These are phyloP conservation scores for Cyclotella choctawhatcheeana DNA, from an alignment of 108 stramenopile species.

Conservation along the genomic window DNA sequence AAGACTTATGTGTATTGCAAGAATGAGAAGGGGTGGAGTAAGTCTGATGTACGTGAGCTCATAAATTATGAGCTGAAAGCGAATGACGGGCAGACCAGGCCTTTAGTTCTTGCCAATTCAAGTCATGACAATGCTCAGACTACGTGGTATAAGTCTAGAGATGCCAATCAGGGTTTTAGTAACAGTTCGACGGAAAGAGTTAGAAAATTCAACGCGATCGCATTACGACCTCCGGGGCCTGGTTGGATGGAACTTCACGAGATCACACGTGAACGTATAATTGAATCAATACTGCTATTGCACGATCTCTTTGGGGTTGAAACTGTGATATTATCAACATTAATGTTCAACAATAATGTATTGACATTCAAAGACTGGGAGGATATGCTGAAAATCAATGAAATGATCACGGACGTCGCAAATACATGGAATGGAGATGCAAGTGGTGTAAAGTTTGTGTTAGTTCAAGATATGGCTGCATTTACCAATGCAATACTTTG, in stretches of 20 bases:
- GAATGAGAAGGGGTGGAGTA: constrained; percentile 15
- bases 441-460: constrained; percentile 15
- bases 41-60: constrained; percentile 1
- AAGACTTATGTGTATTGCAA: constrained; percentile 18
- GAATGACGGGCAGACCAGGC: background rate
- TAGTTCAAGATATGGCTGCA: constrained; percentile 30
- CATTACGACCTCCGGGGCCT: constrained; percentile 14
- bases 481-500: constrained; percentile 36
- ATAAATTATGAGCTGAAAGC: background rate
- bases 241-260: constrained; percentile 31
- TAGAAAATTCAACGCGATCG: constrained; percentile 11
- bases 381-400: constrained; percentile 23
- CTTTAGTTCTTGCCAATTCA: constrained; percentile 15
- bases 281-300: constrained; percentile 21
- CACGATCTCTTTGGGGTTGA: constrained; percentile 12
- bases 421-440: constrained; percentile 3
- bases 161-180: background rate
- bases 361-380: constrained; percentile 26
- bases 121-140: background rate
- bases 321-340: constrained; percentile 24
- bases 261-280: constrained; percentile 25
- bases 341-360: constrained; percentile 35
- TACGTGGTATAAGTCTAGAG: constrained; percentile 9
- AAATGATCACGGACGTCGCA: constrained; percentile 32
- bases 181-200: background rate